Conservation (phyloP, 139 green algal genomes). For the Gonium pectorale region DNA sequence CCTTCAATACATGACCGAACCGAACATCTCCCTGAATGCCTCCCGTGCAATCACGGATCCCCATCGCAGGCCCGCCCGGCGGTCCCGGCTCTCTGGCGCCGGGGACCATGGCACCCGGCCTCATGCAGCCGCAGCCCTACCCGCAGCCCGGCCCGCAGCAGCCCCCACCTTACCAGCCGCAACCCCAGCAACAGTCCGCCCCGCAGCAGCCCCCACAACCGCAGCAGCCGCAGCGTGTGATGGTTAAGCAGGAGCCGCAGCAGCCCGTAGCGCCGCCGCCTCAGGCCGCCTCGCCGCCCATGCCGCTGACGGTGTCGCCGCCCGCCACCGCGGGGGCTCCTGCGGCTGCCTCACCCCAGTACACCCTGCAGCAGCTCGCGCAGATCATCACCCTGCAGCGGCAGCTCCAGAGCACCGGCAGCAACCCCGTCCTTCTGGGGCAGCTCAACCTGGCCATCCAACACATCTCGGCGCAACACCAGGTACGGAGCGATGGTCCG, state of each 20-base stretch:
- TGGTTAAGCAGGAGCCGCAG: slow-evolving; percentile 6
- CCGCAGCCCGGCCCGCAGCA: background rate
- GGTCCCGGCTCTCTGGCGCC: background rate
- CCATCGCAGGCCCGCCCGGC: background rate
- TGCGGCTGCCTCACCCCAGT: background rate
- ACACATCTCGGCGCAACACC: too few species aligned
- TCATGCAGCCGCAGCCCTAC: background rate
- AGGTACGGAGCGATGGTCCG: too few species aligned
- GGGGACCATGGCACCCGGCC: background rate
- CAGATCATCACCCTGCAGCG: background rate
- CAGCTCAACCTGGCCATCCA: background rate
- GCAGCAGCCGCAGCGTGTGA: background rate
- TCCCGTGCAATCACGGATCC: background rate
- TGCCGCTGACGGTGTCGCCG: background rate
- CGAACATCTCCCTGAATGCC: too few species aligned
- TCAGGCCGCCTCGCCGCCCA: background rate
- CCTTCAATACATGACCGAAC: too few species aligned
- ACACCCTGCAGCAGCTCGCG: background rate
- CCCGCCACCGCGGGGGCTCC: background rate
- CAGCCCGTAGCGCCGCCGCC: background rate
- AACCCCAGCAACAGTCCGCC: background rate
- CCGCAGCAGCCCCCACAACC: background rate
- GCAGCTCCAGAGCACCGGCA: background rate
- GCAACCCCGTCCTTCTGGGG: background rate
- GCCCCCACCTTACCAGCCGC: background rate